Evolutionary conservation across 2,329 filamentous ascomycete species (phyloP).

Genomic region (Neopestalotiopsis clavispora): DNA sequence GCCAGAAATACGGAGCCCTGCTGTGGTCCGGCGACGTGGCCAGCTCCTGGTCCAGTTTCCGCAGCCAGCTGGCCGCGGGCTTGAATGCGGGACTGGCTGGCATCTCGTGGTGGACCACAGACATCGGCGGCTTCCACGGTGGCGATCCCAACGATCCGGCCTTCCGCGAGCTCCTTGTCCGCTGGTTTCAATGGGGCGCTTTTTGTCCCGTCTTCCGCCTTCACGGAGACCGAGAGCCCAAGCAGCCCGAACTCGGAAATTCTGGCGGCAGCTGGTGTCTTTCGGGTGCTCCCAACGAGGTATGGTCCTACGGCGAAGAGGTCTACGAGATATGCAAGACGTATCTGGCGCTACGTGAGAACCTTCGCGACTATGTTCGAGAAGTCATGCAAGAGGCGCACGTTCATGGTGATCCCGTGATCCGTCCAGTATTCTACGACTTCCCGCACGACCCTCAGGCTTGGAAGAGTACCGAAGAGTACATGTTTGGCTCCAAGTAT

Average conservation of each 20-base stretch:
- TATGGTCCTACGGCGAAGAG: conserved; percentile 68
- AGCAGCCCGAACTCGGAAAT: conserved; percentile 38
- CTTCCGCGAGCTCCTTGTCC: conserved; percentile 67
- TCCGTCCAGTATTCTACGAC: conserved; percentile 67
- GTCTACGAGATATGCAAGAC: conserved; percentile 64
- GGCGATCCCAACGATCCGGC: conserved; percentile 58
- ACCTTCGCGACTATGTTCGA: conserved; percentile 62
- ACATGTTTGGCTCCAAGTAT: conserved; percentile 67
- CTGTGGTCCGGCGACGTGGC: conserved; percentile 73
- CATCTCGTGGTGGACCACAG: conserved; percentile 72
- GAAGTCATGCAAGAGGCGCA: conserved; percentile 64
- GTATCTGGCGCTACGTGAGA: conserved; percentile 63
- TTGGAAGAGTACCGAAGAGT: conserved; percentile 66
- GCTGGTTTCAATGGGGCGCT: conserved; percentile 73
- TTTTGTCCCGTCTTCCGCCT: conserved; percentile 72
- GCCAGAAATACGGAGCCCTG: conserved; percentile 67
- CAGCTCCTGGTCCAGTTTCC: conserved; percentile 63
- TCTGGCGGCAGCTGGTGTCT: conserved; percentile 46
- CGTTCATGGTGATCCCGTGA: conserved; percentile 63
- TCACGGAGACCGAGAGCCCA: conserved; percentile 69
- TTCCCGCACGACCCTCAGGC: conserved; percentile 58
- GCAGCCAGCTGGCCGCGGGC: conserved; percentile 65
- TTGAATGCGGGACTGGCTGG: conserved; percentile 69
- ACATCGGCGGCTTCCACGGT: conserved; percentile 73
- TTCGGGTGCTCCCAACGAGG: conserved; percentile 64